These are phyloP conservation scores for Boletus reticulatus DNA, from an alignment of 768 basidiomycete genomes.

Conservation along the genomic window DNA sequence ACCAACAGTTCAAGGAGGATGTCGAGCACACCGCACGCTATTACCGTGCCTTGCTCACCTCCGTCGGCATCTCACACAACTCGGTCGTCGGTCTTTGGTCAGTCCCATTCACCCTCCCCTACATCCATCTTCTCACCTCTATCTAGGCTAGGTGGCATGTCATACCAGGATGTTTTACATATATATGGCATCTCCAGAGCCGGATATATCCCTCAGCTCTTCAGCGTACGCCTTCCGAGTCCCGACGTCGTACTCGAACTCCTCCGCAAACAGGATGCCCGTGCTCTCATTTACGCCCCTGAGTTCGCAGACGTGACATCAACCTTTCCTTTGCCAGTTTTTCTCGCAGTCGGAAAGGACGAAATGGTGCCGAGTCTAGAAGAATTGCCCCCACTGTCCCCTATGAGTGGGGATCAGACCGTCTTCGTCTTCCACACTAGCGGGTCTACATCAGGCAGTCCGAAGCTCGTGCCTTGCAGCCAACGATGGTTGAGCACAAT, in stretches of 20 bases:
- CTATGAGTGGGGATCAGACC: constrained; percentile 38
- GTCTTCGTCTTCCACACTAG: constrained; percentile 78
- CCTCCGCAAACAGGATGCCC: constrained; percentile 57
- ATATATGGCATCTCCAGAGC: constrained; percentile 76
- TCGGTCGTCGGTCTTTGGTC: constrained; percentile 77
- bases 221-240: constrained; percentile 75
- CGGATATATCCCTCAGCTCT: constrained; percentile 74
- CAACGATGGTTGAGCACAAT: constrained; percentile 65
- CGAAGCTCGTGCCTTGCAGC: constrained; percentile 73
- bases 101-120: constrained; percentile 21
- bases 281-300: constrained; percentile 62
- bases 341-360: constrained; percentile 43
- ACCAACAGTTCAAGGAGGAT: constrained; percentile 59
- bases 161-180: constrained; percentile 67
- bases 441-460: constrained; percentile 81
- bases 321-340: constrained; percentile 47
- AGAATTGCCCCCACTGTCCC: constrained; percentile 44
- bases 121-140: constrained; percentile 8
- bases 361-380: constrained; percentile 36
- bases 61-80: constrained; percentile 44
- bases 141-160: constrained; percentile 68
- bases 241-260: constrained; percentile 70
- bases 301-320: constrained; percentile 47
- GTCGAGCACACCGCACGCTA: constrained; percentile 65
- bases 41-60: constrained; percentile 53